These are phyloP conservation scores for Fusarium drepaniforme DNA, from an alignment of 2,329 filamentous ascomycete genomes.

Conservation along the genomic window DNA sequence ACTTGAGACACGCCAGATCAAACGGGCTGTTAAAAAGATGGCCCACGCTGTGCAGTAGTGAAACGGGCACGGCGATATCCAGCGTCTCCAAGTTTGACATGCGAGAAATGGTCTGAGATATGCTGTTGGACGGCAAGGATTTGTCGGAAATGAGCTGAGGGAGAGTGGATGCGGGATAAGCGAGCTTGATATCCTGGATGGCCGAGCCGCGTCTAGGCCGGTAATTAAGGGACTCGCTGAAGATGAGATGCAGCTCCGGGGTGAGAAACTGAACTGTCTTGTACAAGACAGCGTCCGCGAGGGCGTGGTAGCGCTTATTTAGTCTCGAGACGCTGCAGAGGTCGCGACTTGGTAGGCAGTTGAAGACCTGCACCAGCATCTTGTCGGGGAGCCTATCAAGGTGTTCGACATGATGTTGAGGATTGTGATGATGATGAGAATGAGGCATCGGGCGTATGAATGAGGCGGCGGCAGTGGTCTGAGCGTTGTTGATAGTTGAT, in stretches of 20 bases:
- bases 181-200: constrained; percentile 59
- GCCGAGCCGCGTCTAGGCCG: constrained; percentile 61
- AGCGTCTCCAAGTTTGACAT: constrained; percentile 64
- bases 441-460: neutral
- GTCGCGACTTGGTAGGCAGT: constrained; percentile 53
- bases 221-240: constrained; percentile 60
- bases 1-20: constrained; percentile 60
- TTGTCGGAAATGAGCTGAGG: constrained; percentile 55
- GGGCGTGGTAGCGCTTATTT: constrained; percentile 56
- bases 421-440: neutral
- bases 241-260: constrained; percentile 61
- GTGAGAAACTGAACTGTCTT: constrained; percentile 59
- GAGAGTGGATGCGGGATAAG: constrained; percentile 58
- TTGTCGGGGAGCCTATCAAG: constrained; percentile 2
- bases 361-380: constrained; percentile 56
- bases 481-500: neutral
- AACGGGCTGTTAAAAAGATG: constrained; percentile 64
- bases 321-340: constrained; percentile 58
- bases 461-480: neutral
- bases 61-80: constrained; percentile 59
- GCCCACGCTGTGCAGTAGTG: constrained; percentile 59
- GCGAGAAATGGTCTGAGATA: constrained; percentile 60
- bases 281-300: constrained; percentile 62
- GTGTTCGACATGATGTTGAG: neutral
- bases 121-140: constrained; percentile 54